These are phyloP conservation scores for Cytospora schulzeri DNA, from an alignment of 2,329 filamentous ascomycete genomes.

Conservation along the genomic window DNA sequence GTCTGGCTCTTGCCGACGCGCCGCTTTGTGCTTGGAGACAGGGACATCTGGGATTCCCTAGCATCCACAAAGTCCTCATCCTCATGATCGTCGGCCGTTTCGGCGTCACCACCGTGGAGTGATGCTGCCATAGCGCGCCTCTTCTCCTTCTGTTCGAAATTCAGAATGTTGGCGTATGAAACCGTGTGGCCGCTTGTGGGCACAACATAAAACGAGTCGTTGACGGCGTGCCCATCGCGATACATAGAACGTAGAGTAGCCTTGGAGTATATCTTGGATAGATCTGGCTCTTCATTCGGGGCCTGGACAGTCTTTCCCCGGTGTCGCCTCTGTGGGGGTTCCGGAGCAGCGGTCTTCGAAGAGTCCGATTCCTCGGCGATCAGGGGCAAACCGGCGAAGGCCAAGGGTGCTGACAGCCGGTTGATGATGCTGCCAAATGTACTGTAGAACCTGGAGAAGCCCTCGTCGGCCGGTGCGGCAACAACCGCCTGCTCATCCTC, in stretches of 20 bases:
- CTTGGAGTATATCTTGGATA: slow-evolving; percentile 80
- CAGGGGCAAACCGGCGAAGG: slow-evolving; percentile 89
- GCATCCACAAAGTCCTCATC: slow-evolving; percentile 93
- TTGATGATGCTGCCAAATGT: slow-evolving; percentile 89
- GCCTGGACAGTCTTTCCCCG: slow-evolving; percentile 39
- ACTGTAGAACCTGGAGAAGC: slow-evolving; percentile 88
- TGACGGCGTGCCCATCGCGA: slow-evolving; percentile 65
- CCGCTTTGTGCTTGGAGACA: slow-evolving; percentile 46
- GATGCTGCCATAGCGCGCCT: slow-evolving; percentile 56
- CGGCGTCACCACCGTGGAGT: slow-evolving; percentile 45
- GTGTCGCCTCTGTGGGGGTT: slow-evolving; percentile 41
- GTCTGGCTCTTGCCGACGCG: slow-evolving; percentile 44
- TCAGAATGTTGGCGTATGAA: slow-evolving; percentile 89
- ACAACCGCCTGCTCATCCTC: slow-evolving; percentile 33
- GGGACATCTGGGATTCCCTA: slow-evolving; percentile 60
- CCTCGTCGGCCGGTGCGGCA: slow-evolving; percentile 62
- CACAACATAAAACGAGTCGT: slow-evolving; percentile 91
- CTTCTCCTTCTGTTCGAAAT: slow-evolving; percentile 67
- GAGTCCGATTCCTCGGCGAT: slow-evolving; percentile 51
- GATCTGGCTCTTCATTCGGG: slow-evolving; percentile 65
- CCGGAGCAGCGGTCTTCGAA: slow-evolving; percentile 39
- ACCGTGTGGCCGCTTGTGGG: slow-evolving; percentile 88
- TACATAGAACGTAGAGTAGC: slow-evolving; percentile 80
- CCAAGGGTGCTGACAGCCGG: slow-evolving; percentile 83
- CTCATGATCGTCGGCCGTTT: slow-evolving; percentile 57